Conservation (phyloP, 2,329 filamentous ascomycete species). For the Cladorrhinum sp. region DNA sequence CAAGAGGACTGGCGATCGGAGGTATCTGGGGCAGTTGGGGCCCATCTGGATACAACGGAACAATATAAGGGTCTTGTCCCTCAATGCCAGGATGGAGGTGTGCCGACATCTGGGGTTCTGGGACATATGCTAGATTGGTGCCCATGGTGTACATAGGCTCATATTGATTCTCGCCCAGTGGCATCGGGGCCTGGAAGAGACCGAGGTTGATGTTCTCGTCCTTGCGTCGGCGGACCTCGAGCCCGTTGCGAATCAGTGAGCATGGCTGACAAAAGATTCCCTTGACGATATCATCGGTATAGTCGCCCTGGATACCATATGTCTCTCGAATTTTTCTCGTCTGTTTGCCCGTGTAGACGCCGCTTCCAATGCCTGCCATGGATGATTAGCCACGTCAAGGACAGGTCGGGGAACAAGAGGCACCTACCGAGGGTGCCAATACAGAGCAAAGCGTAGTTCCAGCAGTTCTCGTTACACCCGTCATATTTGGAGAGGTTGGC, state of each 20-base stretch:
- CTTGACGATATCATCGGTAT: slow-evolving; percentile 18
- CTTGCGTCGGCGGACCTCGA: slow-evolving; percentile 23
- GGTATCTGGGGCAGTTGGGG: slow-evolving; percentile 15
- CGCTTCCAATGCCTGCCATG: slow-evolving; percentile 22
- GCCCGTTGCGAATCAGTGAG: slow-evolving; percentile 23
- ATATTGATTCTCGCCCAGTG: slow-evolving; percentile 17
- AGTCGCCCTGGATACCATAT: slow-evolving; percentile 23
- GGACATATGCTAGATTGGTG: slow-evolving; percentile 12
- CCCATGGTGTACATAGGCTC: slow-evolving; percentile 16
- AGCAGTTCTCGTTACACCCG: slow-evolving; percentile 20
- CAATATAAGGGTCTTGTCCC: not conserved
- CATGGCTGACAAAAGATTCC: slow-evolving; percentile 25
- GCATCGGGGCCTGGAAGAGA: slow-evolving; percentile 6
- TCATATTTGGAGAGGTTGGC: slow-evolving; percentile 20
- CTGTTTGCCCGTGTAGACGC: slow-evolving; percentile 21
- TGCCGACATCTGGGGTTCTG: slow-evolving; percentile 19
- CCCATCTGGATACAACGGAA: slow-evolving; percentile 11
- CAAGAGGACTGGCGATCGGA: slow-evolving; percentile 11
- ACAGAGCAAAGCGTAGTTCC: slow-evolving; percentile 18
- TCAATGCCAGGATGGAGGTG: not conserved
- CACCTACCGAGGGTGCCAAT: slow-evolving; percentile 14
- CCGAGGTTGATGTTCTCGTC: slow-evolving; percentile 8
- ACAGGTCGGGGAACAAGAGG: not conserved
- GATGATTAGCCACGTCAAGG: not conserved
- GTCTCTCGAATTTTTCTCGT: slow-evolving; percentile 18